phyloP scores from a whole-genome alignment of 805 yeast species.

The Saccharomycopsis guyanensis region DNA sequence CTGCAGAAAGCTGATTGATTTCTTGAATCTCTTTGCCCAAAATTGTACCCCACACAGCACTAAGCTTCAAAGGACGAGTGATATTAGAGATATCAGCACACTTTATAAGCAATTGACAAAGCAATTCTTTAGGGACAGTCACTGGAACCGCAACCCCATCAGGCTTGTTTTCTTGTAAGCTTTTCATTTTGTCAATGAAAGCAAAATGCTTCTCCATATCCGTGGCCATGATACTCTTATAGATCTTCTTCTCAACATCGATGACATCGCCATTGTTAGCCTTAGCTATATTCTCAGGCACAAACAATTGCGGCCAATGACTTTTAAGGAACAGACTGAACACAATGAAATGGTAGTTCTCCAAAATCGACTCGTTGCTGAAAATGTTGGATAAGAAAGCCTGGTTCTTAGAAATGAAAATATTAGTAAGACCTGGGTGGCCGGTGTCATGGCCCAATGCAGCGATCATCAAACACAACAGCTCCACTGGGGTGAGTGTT shows the following conservation, averaged over 20 bases:
- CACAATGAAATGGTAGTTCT: constrained; percentile 69
- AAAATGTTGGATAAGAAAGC: constrained; percentile 61
- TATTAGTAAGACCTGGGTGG: constrained; percentile 93
- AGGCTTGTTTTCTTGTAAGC: constrained; percentile 25
- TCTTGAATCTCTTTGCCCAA: constrained; percentile 71
- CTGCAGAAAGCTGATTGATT: constrained; percentile 45
- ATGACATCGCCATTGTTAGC: constrained; percentile 18
- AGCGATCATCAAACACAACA: constrained; percentile 59
- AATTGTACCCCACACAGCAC: constrained; percentile 83
- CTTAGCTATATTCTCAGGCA: background rate
- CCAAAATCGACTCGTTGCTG: constrained; percentile 65
- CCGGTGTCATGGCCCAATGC: constrained; percentile 95
- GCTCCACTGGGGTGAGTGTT: constrained; percentile 34
- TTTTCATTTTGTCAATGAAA: constrained; percentile 50
- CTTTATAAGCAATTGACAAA: constrained; percentile 69
- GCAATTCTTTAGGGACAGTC: constrained; percentile 30
- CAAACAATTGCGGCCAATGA: constrained; percentile 41
- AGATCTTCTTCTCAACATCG: constrained; percentile 25
- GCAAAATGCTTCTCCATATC: constrained; percentile 88
- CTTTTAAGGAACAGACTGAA: constrained; percentile 44
- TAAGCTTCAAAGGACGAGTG: constrained; percentile 65
- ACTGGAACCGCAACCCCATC: constrained; percentile 21
- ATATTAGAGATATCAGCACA: constrained; percentile 96
- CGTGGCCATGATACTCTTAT: constrained; percentile 62
- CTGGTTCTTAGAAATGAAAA: constrained; percentile 47